Percentiles rank a stretch among this genome's conserved stretches.
Evolutionary conservation across 345 rosid genomes (phyloP).

Genomic region (Salix caprea): DNA sequence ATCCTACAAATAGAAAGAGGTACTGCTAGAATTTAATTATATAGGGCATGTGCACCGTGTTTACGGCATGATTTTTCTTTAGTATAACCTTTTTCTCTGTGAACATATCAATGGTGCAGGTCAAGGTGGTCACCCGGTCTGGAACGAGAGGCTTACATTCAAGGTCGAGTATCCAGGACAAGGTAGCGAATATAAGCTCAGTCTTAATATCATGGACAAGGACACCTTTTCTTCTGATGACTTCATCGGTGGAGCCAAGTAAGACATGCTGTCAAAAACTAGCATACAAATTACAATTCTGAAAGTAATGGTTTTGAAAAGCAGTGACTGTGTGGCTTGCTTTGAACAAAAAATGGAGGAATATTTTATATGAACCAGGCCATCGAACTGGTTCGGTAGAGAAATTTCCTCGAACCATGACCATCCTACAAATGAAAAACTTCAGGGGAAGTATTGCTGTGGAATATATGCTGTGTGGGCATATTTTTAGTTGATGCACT

Average conservation of each 20-base stretch:
- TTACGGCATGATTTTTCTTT: not conserved
- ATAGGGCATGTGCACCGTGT: not conserved
- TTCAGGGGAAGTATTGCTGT: not conserved
- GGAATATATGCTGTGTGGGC: not conserved
- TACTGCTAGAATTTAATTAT: not conserved
- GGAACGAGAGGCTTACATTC: constrained; percentile 69
- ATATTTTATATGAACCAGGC: not conserved
- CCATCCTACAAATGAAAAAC: not conserved
- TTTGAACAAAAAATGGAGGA: not conserved
- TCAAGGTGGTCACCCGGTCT: constrained; percentile 48
- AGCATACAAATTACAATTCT: not conserved
- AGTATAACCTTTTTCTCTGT: not conserved
- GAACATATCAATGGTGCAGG: constrained; percentile 24
- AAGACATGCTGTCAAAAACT: constrained; percentile 11
- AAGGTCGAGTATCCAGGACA: constrained; percentile 76
- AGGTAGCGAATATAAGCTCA: constrained; percentile 52
- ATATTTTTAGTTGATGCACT: not conserved
- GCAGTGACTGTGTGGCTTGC: not conserved
- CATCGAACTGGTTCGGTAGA: not conserved
- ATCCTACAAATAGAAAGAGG: not conserved
- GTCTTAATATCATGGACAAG: constrained; percentile 74
- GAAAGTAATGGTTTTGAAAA: not conserved
- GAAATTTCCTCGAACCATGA: not conserved
- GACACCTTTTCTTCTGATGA: constrained; percentile 77
- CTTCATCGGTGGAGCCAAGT: constrained; percentile 68